Percentiles rank a stretch among this genome's conserved stretches.
Evolutionary conservation across 1,284 basidiomycete species (phyloP).

Genomic region (Lignosus rhinocerotis): DNA sequence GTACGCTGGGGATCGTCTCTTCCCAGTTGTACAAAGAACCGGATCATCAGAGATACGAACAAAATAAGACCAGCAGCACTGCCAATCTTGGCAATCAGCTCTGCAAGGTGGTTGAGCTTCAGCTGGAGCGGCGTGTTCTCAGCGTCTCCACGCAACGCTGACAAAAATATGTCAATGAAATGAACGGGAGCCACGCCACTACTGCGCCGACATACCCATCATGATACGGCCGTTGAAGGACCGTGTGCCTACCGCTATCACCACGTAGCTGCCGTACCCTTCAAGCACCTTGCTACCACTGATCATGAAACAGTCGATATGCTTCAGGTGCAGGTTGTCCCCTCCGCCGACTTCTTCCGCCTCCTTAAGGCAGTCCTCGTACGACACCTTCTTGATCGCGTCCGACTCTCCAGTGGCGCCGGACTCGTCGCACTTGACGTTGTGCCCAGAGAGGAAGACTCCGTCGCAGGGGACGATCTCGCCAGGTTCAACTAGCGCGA

Average conservation of each 20-base stretch:
- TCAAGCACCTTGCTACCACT: conserved; percentile 95
- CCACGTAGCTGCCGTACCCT: conserved; percentile 91
- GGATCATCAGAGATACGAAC: conserved; percentile 88
- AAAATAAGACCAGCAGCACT: conserved; percentile 81
- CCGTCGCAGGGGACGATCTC: conserved; percentile 97
- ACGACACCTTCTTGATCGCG: conserved; percentile 87
- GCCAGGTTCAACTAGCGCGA: conserved; percentile 91
- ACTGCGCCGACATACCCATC: conserved; percentile 68
- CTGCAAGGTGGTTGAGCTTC: conserved; percentile 92
- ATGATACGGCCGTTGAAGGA: conserved; percentile 96
- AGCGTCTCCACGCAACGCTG: conserved; percentile 77
- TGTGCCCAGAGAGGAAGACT: conserved; percentile 90
- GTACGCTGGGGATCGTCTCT: conserved; percentile 58
- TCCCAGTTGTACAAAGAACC: conserved; percentile 89
- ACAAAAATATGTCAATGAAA: conserved; percentile 15
- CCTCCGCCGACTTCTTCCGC: conserved; percentile 27
- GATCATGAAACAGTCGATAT: conserved; percentile 92
- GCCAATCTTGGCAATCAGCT: conserved; percentile 92
- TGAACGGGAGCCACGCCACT: background rate
- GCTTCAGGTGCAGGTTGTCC: conserved; percentile 42
- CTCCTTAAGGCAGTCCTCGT: conserved; percentile 65
- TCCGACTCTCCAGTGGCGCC: conserved; percentile 97
- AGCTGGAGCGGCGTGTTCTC: conserved; percentile 92
- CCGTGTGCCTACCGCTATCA: conserved; percentile 89
- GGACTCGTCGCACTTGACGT: conserved; percentile 95